These are phyloP conservation scores for Russula earlei DNA, from an alignment of 768 basidiomycete genomes.

Conservation along the genomic window DNA sequence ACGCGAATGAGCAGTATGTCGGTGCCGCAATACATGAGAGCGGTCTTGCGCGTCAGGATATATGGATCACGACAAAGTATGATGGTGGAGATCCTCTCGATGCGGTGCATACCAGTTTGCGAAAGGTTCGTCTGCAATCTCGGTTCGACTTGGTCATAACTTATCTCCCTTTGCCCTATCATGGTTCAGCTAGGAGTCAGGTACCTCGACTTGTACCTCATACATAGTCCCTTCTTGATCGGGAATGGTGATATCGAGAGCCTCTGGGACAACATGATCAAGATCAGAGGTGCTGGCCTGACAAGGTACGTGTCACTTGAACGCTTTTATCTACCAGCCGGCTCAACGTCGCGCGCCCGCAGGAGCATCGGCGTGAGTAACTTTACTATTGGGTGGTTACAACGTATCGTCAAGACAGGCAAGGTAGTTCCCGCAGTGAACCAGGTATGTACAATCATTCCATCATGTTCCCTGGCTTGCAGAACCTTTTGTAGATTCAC, in stretches of 20 bases:
- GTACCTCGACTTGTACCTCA: slow-evolving; percentile 61
- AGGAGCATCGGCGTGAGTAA: slow-evolving; percentile 74
- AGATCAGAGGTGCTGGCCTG: slow-evolving; percentile 36
- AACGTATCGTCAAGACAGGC: slow-evolving; percentile 41
- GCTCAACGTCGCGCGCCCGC: not conserved
- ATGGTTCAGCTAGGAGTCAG: slow-evolving; percentile 48
- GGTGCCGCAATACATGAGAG: slow-evolving; percentile 30
- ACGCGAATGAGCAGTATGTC: slow-evolving; percentile 32
- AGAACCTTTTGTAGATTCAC: slow-evolving; percentile 37
- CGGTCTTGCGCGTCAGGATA: slow-evolving; percentile 28
- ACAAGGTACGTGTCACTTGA: slow-evolving; percentile 24
- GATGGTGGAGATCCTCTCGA: slow-evolving; percentile 29
- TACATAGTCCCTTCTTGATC: slow-evolving; percentile 40
- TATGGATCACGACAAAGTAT: slow-evolving; percentile 43
- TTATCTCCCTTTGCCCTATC: not conserved
- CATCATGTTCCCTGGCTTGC: too few relatives aligned
- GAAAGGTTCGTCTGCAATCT: slow-evolving; percentile 30
- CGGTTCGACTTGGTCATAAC: too few relatives aligned
- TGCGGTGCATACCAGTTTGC: slow-evolving; percentile 39
- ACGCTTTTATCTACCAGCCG: too few relatives aligned
- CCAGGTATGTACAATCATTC: slow-evolving; percentile 36
- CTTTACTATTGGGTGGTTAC: slow-evolving; percentile 43
- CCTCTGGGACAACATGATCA: slow-evolving; percentile 50
- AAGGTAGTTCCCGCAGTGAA: slow-evolving; percentile 58
- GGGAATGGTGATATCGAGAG: slow-evolving; percentile 27